phyloP scores from a whole-genome alignment of 768 basidiomycete genomes.

The Clitopilus hobsonii region DNA sequence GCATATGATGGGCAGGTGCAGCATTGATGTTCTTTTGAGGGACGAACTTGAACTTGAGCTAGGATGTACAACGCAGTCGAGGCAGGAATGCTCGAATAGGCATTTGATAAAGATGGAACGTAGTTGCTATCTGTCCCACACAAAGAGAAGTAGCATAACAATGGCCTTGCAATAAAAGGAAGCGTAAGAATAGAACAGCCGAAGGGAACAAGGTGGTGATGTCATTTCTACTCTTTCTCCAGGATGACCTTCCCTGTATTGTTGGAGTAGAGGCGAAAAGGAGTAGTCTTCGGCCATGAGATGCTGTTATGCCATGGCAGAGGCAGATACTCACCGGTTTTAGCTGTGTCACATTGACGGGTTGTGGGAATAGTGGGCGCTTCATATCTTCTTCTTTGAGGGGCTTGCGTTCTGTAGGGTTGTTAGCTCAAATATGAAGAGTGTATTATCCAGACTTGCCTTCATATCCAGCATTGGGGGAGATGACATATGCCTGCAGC shows the following conservation, averaged over 20 bases:
- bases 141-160: no score
- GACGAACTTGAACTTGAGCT: no score
- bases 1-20: no score
- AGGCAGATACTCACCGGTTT: not conserved
- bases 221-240: constrained; percentile 1
- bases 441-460: no score
- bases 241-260: constrained; percentile 4
- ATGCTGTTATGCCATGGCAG: not conserved
- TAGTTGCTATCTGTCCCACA: no score
- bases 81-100: no score
- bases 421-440: not conserved
- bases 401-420: not conserved
- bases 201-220: no score
- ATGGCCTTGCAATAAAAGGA: no score
- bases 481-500: constrained; percentile 8
- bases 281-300: not conserved
- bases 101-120: no score
- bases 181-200: no score
- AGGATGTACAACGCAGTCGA: no score
- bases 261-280: constrained; percentile 7
- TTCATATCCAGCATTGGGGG: not conserved
- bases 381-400: not conserved
- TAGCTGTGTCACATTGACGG: not conserved
- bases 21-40: no score
- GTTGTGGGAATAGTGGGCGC: not conserved